Conservation (phyloP, 163 green algal genomes). For the Volvox carteri region DNA sequence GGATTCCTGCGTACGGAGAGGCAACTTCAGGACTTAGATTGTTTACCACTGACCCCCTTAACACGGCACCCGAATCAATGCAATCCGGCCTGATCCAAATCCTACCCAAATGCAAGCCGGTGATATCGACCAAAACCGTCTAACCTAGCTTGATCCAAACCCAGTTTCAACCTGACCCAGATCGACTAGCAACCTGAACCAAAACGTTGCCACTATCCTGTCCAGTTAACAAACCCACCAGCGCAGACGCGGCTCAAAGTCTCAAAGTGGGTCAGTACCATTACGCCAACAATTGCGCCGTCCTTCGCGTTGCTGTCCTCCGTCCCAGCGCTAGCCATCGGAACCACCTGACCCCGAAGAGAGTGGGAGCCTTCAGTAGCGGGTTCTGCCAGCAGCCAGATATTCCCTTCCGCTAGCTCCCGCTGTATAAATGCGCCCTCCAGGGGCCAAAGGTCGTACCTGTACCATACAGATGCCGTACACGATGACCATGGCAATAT, state of each 20-base stretch:
- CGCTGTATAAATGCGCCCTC: constrained; percentile 27
- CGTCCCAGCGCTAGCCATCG: neutral
- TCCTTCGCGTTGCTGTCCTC: neutral
- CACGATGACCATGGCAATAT: no score
- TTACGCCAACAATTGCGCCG: neutral
- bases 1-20: constrained; percentile 11
- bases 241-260: constrained; percentile 12
- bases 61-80: no score
- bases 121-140: neutral
- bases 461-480: neutral
- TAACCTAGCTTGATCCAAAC: neutral
- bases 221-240: neutral
- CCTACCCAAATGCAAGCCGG: neutral
- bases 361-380: no score
- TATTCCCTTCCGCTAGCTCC: constrained; percentile 41
- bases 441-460: constrained; percentile 40
- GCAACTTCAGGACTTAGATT: neutral
- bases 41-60: no score
- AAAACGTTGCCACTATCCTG: neutral
- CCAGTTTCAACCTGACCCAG: neutral
- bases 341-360: no score
- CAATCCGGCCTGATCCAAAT: no score
- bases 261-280: constrained; percentile 32
- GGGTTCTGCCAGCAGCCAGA: constrained; percentile 26
- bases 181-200: neutral